Conservation (phyloP, 352 stramenopile genomes). For the Elongisporangium prolatum region DNA sequence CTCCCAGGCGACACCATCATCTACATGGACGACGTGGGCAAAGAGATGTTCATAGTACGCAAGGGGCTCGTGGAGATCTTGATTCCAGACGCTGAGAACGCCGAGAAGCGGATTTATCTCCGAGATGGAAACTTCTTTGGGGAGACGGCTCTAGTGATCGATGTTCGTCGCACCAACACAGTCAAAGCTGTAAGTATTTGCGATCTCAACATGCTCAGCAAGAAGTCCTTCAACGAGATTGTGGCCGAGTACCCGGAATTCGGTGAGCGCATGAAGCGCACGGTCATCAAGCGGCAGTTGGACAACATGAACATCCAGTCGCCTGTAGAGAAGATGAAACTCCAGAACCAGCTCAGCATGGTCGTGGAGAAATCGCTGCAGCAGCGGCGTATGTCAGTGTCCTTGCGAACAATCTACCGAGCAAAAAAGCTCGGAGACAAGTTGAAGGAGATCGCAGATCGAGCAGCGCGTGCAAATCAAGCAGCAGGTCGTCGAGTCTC, state of each 20-base stretch:
- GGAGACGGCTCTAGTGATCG: conserved; percentile 73
- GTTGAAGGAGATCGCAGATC: conserved; percentile 78
- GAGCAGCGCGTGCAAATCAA: conserved; percentile 22
- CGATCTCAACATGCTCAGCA: conserved; percentile 76
- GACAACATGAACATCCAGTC: conserved; percentile 86
- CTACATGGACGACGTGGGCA: conserved; percentile 77
- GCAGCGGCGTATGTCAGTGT: conserved; percentile 62
- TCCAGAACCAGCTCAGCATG: conserved; percentile 71
- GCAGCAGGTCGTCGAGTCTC: conserved; percentile 21
- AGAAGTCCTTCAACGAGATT: conserved; percentile 77
- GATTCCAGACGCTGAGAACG: conserved; percentile 38
- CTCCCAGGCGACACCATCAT: conserved; percentile 76
- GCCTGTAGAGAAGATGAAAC: conserved; percentile 61
- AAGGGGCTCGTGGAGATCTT: conserved; percentile 79
- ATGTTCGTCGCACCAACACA: conserved; percentile 73
- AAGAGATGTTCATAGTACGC: conserved; percentile 86
- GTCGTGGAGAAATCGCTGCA: conserved; percentile 81
- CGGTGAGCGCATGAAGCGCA: conserved; percentile 75
- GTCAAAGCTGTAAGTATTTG: conserved; percentile 76
- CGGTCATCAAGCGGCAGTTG: conserved; percentile 74
- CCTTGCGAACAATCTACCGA: conserved; percentile 68
- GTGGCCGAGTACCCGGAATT: conserved; percentile 76
- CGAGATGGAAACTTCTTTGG: conserved; percentile 76
- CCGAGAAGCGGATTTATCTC: conserved; percentile 65
- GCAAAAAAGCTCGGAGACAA: conserved; percentile 79